Evolutionary conservation across 2,329 filamentous ascomycete species (phyloP).

Genomic region (Blastomyces emzantsi): DNA sequence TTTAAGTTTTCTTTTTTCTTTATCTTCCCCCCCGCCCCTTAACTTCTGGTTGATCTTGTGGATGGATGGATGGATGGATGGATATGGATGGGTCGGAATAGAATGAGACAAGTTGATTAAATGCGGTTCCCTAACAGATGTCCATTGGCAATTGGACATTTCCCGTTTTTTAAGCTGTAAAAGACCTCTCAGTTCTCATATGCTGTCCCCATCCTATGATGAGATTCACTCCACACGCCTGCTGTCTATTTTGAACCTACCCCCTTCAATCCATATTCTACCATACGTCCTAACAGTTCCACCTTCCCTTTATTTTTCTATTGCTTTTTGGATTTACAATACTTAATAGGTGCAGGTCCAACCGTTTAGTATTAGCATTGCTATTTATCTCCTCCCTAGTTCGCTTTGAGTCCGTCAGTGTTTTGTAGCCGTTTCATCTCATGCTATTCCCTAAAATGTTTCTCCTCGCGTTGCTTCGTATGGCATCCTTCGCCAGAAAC

Average conservation of each 20-base stretch:
- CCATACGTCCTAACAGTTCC: no score
- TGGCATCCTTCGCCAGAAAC: background rate
- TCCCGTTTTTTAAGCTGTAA: background rate
- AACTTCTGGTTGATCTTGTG: background rate
- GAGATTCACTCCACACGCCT: background rate
- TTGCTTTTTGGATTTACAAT: background rate
- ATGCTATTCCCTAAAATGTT: background rate
- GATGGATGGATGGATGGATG: background rate
- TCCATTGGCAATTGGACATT: background rate
- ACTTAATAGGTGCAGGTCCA: background rate
- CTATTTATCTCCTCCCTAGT: background rate
- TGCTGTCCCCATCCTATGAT: background rate
- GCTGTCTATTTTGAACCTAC: background rate
- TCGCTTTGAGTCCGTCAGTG: background rate
- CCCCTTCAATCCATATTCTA: background rate
- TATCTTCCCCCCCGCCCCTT: background rate
- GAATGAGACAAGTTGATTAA: no score
- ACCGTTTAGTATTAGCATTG: background rate
- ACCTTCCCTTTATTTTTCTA: background rate
- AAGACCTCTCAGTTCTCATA: background rate
- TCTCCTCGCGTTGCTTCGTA: background rate
- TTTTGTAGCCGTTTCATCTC: background rate
- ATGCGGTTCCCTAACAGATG: background rate
- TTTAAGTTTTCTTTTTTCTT: background rate
- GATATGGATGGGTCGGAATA: background rate